Evolutionary conservation across 768 basidiomycete species (phyloP), one percentile per base, ranked within the genome.

Genomic region (Suillus spraguei): DNA sequence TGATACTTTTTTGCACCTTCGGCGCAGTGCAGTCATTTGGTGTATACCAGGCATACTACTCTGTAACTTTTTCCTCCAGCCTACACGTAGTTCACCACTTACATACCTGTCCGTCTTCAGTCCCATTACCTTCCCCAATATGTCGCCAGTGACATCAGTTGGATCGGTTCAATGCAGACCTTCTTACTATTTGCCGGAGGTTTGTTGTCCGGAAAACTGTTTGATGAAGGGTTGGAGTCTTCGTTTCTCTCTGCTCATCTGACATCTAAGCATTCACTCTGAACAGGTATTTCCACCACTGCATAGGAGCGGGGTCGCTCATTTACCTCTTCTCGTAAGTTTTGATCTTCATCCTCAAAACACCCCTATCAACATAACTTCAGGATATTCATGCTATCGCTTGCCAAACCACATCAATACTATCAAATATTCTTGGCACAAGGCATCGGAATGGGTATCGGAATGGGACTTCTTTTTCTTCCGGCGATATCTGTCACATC

Each of bases 401-500:
- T 85, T 5, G 76, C 75, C 0, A 72, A 83, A 63, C 82, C 82
- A 0, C 74, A 81, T 50, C 77, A 81, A 60, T 83, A 80, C 68
- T 84, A 83, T 60, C 84, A 85, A 77, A 78, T 81, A 20, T 82
- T 87, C 65, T 76, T 88, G 3, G 76, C 83, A 0, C 85, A 88
- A 74, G 85, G 84, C 1, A 71, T 87, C 8, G 85, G 83, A 0
- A 81, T 83, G 76, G 87, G 87, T 0, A 70, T 86, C 20, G 84
- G 85, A 24, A 80, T 82, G 75, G 86, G 86, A 1, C 65, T 86
- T 41, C 76, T 85, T 66, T 86, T 85, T 68, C 65, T 86, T 2
- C 87, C 86, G 0, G 77, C 81, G 9, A 68, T 85, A 32, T 79
- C 82, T 16, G 76, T 86, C n/a, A 77, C 82, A 8, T 80, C 83